Evolutionary conservation across 371 early-diverging fungal species (phyloP).

Genomic region (Mortierella sp.): DNA sequence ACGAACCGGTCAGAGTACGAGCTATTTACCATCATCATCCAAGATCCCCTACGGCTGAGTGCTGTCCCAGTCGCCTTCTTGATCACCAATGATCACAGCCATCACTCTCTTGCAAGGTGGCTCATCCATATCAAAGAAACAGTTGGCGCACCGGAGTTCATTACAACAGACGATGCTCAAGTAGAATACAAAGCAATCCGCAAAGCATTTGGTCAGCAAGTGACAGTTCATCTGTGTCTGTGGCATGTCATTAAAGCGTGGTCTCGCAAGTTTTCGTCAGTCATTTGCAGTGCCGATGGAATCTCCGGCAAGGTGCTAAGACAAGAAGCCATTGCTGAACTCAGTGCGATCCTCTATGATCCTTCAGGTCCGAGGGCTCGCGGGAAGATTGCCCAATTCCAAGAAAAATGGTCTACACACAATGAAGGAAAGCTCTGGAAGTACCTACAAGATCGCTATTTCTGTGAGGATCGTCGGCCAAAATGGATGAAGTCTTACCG

Average conservation of each 20-base stretch:
- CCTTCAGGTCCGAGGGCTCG: not conserved
- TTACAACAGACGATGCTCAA: not conserved
- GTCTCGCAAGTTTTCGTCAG: not conserved
- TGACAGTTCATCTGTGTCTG: not conserved
- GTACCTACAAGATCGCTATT: not conserved
- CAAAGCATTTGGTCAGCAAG: not conserved
- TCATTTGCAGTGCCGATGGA: not conserved
- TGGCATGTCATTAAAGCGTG: conserved; percentile 8
- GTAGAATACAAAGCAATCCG: not conserved
- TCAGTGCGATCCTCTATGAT: not conserved
- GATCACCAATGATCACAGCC: conserved; percentile 4
- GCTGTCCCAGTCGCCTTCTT: conserved; percentile 1
- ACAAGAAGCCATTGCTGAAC: not conserved
- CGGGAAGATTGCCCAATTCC: not conserved
- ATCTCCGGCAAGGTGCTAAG: not conserved
- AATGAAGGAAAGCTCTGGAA: not conserved
- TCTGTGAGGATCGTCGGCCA: not conserved
- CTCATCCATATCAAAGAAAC: not conserved
- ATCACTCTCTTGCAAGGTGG: not conserved
- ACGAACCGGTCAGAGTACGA: not conserved
- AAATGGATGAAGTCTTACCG: conserved; percentile 11
- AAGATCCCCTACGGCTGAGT: not conserved
- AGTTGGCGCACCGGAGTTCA: not conserved
- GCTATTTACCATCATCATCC: not conserved
- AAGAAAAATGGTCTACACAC: not conserved